Conservation (phyloP, 352 stramenopile genomes). For the Lagenidium giganteum region DNA sequence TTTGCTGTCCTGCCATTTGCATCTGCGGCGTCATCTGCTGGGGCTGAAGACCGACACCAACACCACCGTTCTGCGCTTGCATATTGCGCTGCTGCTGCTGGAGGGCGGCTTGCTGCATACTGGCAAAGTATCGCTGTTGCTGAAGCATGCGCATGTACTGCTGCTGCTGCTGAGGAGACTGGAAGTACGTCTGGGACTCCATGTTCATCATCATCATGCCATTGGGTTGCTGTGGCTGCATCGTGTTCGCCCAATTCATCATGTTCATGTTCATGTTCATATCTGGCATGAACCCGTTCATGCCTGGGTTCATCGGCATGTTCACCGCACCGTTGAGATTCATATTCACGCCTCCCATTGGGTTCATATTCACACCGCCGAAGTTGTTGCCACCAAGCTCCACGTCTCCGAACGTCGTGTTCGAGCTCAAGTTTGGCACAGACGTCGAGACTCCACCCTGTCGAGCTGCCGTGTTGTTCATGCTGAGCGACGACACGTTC, state of each 20-base stretch:
- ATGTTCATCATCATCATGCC: conserved; percentile 68
- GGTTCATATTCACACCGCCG: conserved; percentile 29
- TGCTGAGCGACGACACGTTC: conserved; percentile 9
- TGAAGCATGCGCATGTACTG: conserved; percentile 74
- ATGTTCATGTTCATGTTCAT: conserved; percentile 60
- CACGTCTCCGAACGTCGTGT: conserved; percentile 7
- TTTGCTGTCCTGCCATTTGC: neutral
- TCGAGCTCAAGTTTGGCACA: conserved; percentile 14
- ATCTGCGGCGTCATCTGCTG: conserved; percentile 1
- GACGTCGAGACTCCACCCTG: conserved; percentile 1
- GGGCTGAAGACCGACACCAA: neutral
- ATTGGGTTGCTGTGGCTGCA: conserved; percentile 43
- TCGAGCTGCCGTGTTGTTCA: conserved; percentile 2
- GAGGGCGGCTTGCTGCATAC: conserved; percentile 29
- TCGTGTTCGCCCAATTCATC: conserved; percentile 51
- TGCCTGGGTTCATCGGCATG: conserved; percentile 35
- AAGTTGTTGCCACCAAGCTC: conserved; percentile 19
- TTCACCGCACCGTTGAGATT: conserved; percentile 5
- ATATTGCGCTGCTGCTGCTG: conserved; percentile 12
- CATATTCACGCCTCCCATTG: conserved; percentile 22
- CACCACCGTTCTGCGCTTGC: conserved; percentile 11
- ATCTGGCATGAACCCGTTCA: conserved; percentile 18
- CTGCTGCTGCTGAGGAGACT: conserved; percentile 67
- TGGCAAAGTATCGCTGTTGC: conserved; percentile 25
- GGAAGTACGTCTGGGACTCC: conserved; percentile 46